A percentile compares a stretch with the other conserved stretches of the same genome.
Conservation (phyloP, 2,329 filamentous ascomycete genomes). For the Lachnellula hyalina region DNA sequence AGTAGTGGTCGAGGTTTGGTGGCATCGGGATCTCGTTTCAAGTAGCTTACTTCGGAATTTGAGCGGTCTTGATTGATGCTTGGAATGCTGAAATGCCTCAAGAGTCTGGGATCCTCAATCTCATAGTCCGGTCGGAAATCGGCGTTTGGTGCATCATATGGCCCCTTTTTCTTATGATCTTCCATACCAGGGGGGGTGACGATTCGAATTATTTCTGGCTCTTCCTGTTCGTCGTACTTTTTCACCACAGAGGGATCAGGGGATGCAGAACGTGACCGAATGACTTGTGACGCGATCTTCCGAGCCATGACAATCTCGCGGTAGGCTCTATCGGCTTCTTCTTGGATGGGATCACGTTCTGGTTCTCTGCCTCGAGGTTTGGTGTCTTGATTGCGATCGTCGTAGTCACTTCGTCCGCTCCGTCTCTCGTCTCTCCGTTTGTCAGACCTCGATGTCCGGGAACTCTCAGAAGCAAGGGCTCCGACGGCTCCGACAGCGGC, state of each 20-base stretch:
- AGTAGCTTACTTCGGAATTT: constrained; percentile 31
- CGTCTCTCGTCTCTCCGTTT: constrained; percentile 36
- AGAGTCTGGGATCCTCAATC: constrained; percentile 46
- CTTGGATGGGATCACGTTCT: constrained; percentile 43
- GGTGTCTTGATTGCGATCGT: constrained; percentile 20
- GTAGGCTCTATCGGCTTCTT: constrained; percentile 53
- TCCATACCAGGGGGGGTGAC: constrained; percentile 50
- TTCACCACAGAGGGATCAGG: constrained; percentile 50
- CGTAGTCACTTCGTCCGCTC: constrained; percentile 24
- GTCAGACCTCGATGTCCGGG: constrained; percentile 26
- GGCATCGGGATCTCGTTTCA: constrained; percentile 25
- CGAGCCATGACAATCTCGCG: constrained; percentile 50
- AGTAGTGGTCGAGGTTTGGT: constrained; percentile 44
- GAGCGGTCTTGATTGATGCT: constrained; percentile 31
- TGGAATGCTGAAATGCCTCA: constrained; percentile 33
- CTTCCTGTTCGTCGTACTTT: constrained; percentile 41
- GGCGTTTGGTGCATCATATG: constrained; percentile 55
- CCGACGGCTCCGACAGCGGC: constrained; percentile 42
- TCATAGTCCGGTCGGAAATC: constrained; percentile 58
- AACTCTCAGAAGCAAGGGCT: constrained; percentile 34
- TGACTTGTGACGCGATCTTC: constrained; percentile 47
- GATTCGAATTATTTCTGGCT: constrained; percentile 39
- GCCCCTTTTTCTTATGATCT: constrained; percentile 41
- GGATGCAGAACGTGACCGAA: constrained; percentile 47
- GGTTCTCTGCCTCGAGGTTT: constrained; percentile 14